phyloP scores from a whole-genome alignment of 1,139 yeast genomes.

The Diutina siamensis region DNA sequence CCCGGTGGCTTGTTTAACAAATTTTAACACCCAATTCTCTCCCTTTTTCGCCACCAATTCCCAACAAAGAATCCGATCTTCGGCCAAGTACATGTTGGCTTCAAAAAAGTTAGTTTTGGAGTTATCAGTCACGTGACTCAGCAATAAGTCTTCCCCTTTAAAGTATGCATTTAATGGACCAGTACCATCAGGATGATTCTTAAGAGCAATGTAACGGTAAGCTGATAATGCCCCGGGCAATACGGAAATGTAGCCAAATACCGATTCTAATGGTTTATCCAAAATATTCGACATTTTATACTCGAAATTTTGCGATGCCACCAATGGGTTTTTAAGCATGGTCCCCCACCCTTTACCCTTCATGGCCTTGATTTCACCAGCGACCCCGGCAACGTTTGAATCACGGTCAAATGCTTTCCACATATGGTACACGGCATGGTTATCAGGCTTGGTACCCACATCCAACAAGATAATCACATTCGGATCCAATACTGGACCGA shows the following conservation, averaged over 20 bases:
- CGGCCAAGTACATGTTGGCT: slow-evolving; percentile 95
- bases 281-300: slow-evolving; percentile 92
- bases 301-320: slow-evolving; percentile 94
- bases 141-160: slow-evolving; percentile 66
- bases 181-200: slow-evolving; percentile 78
- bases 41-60: slow-evolving; percentile 82
- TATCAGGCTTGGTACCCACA: slow-evolving; percentile 87
- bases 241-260: slow-evolving; percentile 87
- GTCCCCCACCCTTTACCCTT: slow-evolving; percentile 78
- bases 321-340: slow-evolving; percentile 67
- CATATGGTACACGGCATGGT: slow-evolving; percentile 73
- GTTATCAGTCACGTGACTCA: slow-evolving; percentile 19
- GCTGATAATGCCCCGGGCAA: slow-evolving; percentile 96
- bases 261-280: slow-evolving; percentile 89
- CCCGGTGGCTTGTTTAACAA: slow-evolving; percentile 88
- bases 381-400: slow-evolving; percentile 96
- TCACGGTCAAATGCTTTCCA: slow-evolving; percentile 97
- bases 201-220: slow-evolving; percentile 79
- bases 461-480: slow-evolving; percentile 76
- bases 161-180: slow-evolving; percentile 86
- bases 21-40: slow-evolving; percentile 86
- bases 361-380: slow-evolving; percentile 93
- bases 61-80: slow-evolving; percentile 96
- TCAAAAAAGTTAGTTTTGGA: slow-evolving; percentile 63
- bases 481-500: slow-evolving; percentile 84